phyloP scores from a whole-genome alignment of 176 grass and related monocot genomes.

The Avena insularis region DNA sequence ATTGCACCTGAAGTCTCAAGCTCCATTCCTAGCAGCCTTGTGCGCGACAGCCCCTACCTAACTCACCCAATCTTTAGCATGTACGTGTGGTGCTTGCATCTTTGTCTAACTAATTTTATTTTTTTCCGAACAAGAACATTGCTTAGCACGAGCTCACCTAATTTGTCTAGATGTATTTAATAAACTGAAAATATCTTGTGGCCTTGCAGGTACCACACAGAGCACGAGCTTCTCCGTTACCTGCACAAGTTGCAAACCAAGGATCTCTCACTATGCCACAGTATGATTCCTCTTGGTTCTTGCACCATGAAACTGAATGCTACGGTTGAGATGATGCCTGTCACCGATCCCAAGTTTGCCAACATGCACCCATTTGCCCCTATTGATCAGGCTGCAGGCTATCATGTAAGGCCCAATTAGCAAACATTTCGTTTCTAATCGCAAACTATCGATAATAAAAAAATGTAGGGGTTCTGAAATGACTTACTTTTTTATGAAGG shows the following conservation, averaged over 20 bases:
- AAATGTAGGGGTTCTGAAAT: conserved; percentile 30
- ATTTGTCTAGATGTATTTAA: conserved; percentile 27
- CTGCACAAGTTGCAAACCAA: conserved; percentile 90
- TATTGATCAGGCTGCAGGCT: conserved; percentile 78
- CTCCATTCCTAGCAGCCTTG: conserved; percentile 70
- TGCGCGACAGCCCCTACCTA: conserved; percentile 83
- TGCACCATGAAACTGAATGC: conserved; percentile 99
- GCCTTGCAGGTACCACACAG: conserved; percentile 89
- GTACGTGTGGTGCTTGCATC: conserved; percentile 39
- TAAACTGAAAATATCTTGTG: conserved; percentile 27
- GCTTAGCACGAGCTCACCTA: not conserved
- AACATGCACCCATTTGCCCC: conserved; percentile 94
- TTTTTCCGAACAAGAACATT: not conserved
- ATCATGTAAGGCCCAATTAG: conserved; percentile 63
- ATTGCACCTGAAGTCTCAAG: conserved; percentile 75
- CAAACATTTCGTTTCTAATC: conserved; percentile 6
- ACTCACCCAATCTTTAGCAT: conserved; percentile 92
- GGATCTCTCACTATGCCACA: conserved; percentile 97
- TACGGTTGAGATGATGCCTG: conserved; percentile 99
- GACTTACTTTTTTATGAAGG: conserved; percentile 50
- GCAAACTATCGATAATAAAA: not conserved
- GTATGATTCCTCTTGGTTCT: conserved; percentile 99
- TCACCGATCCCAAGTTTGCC: conserved; percentile 89
- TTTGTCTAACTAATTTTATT: conserved; percentile 18
- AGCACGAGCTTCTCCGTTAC: conserved; percentile 97